A percentile compares a stretch with the other conserved stretches of the same genome.
Evolutionary conservation across 371 early-diverging fungal genomes (phyloP).

Genomic region (Thermomucor indicae-seudaticae): DNA sequence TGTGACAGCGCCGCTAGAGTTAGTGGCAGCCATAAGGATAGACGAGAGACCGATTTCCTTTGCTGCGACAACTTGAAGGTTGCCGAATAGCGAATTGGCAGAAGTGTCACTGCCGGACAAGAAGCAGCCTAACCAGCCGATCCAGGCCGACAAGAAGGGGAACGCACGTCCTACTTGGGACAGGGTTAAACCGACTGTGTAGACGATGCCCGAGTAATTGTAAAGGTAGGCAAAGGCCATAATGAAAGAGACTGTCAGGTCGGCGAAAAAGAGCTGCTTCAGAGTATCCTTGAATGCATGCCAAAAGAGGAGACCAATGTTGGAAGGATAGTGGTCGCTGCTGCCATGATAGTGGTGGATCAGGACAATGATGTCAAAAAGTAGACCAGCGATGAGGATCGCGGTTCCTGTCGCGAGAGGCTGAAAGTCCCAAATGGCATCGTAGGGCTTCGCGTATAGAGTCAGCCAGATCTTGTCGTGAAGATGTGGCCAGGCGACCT

Average conservation of each 20-base stretch:
- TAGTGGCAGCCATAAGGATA: conserved; percentile 45
- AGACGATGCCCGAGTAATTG: conserved; percentile 48
- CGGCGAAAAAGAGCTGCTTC: conserved; percentile 33
- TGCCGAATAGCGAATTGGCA: conserved; percentile 41
- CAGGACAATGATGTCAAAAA: conserved; percentile 30
- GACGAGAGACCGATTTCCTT: conserved; percentile 40
- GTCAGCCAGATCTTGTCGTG: conserved; percentile 41
- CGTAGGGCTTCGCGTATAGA: conserved; percentile 34
- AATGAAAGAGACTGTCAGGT: conserved; percentile 43
- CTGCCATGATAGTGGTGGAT: conserved; percentile 17
- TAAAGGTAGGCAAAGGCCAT: conserved; percentile 49
- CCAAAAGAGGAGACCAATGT: conserved; percentile 25
- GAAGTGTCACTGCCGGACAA: conserved; percentile 49
- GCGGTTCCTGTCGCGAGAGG: conserved; percentile 50
- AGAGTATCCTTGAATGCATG: conserved; percentile 20
- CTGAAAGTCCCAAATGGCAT: conserved; percentile 46
- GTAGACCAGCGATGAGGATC: conserved; percentile 27
- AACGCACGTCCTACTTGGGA: conserved; percentile 46
- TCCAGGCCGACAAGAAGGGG: conserved; percentile 49
- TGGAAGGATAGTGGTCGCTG: too few species aligned
- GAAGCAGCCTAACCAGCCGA: conserved; percentile 52
- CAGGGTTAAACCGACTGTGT: conserved; percentile 42
- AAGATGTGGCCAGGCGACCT: conserved; percentile 36
- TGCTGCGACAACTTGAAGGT: conserved; percentile 49
- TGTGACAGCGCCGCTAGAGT: conserved; percentile 41